These are phyloP conservation scores for barley (Hordeum vulgare) DNA, from an alignment of 176 grass and related monocot genomes.

Conservation along the genomic window MorexV3_pseudomolecules_assembly NC_058521.1:446873520-446874019, in stretches of 20 bases:
- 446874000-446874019: too few relatives aligned
- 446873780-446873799: conserved; percentile 61
- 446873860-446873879: conserved; percentile 41
- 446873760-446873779: conserved; percentile 75
- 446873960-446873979: too few relatives aligned
- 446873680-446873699: background rate
- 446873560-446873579: background rate
- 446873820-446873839: conserved; percentile 57
- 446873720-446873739: conserved; percentile 45
- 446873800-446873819: conserved; percentile 59
- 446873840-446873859: conserved; percentile 81
- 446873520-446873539: background rate
- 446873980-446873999: too few relatives aligned
- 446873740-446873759: conserved; percentile 80
- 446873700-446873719: background rate
- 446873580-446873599: background rate
- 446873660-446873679: background rate
- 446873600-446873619: background rate
- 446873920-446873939: too few relatives aligned
- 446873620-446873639: background rate
- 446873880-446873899: conserved; percentile 77
- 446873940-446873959: too few relatives aligned
- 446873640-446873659: background rate
- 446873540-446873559: background rate
- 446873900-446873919: background rate